Percentiles rank a stretch among this genome's conserved stretches.
These are phyloP conservation scores for Arthrobotrys sinensis DNA, from an alignment of 2,329 filamentous ascomycete species.

Conservation along the genomic window DNA sequence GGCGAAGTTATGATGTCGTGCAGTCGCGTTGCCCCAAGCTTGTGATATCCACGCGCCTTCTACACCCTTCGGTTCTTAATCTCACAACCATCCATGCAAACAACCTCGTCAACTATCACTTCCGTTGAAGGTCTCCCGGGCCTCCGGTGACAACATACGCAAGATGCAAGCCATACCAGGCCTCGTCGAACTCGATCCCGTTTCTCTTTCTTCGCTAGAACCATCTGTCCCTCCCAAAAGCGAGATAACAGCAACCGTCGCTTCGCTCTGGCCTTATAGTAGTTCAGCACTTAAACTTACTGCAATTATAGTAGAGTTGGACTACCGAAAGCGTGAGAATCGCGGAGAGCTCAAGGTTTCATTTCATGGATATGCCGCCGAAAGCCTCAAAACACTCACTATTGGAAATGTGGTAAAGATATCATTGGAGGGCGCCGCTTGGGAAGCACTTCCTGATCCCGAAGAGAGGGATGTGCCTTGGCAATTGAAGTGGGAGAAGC, in stretches of 20 bases:
- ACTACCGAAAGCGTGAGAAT: conserved; percentile 53
- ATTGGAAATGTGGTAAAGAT: conserved; percentile 63
- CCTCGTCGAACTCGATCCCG: conserved; percentile 32
- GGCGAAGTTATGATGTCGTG: conserved; percentile 15
- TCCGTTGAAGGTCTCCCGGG: conserved; percentile 33
- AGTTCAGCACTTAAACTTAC: conserved; percentile 62
- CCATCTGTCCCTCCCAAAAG: conserved; percentile 36
- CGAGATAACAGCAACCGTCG: conserved; percentile 62
- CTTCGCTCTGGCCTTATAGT: conserved; percentile 64
- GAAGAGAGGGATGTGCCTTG: conserved; percentile 58
- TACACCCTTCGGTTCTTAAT: neutral
- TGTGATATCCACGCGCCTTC: conserved; percentile 27
- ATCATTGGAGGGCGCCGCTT: conserved; percentile 61
- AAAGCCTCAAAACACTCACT: conserved; percentile 57
- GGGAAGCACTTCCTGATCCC: conserved; percentile 38
- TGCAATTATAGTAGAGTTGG: conserved; percentile 62
- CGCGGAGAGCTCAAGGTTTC: conserved; percentile 62
- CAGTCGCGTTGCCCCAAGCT: conserved; percentile 27
- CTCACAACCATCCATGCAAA: conserved; percentile 24
- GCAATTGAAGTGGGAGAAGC: conserved; percentile 59
- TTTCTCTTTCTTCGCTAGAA: conserved; percentile 49
- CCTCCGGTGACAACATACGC: conserved; percentile 20
- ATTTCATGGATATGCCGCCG: conserved; percentile 62
- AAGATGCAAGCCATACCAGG: conserved; percentile 44
- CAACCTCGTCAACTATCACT: conserved; percentile 4